These are phyloP conservation scores for Metschnikowia lochheadii DNA, from an alignment of 805 yeast genomes.

Conservation along the genomic window DNA sequence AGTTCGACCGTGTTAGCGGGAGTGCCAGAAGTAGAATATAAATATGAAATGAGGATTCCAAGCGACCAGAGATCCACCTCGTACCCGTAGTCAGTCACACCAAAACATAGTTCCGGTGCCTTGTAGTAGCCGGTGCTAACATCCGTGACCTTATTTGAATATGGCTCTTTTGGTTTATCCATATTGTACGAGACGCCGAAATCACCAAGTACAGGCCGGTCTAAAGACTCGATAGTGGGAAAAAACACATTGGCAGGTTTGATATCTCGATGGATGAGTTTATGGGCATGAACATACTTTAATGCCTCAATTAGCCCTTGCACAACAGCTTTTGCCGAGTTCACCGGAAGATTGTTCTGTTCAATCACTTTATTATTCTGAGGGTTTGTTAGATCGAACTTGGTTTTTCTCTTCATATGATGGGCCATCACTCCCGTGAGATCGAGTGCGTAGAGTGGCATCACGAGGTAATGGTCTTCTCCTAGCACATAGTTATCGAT, in stretches of 20 bases:
- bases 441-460: constrained; percentile 27
- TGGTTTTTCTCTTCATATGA: constrained; percentile 19
- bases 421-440: constrained; percentile 23
- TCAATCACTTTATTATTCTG: constrained; percentile 8
- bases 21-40: constrained; percentile 36
- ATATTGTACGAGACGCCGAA: constrained; percentile 52
- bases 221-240: constrained; percentile 14
- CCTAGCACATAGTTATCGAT: constrained; percentile 19
- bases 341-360: constrained; percentile 15
- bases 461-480: constrained; percentile 35
- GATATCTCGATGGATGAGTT: constrained; percentile 40
- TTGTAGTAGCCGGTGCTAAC: constrained; percentile 66
- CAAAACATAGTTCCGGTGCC: constrained; percentile 71
- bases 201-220: constrained; percentile 48
- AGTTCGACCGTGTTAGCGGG: constrained; percentile 25
- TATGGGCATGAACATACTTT: constrained; percentile 26
- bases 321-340: constrained; percentile 13
- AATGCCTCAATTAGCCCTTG: constrained; percentile 23
- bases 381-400: constrained; percentile 25
- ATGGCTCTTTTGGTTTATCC: constrained; percentile 36
- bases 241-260: constrained; percentile 37
- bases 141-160: constrained; percentile 43
- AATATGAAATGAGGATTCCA: constrained; percentile 56
- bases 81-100: constrained; percentile 48
- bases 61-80: constrained; percentile 71